A percentile compares a stretch with the other conserved stretches of the same genome.
phyloP scores from a whole-genome alignment of 768 basidiomycete genomes.

The Pleurotus djamor region DNA sequence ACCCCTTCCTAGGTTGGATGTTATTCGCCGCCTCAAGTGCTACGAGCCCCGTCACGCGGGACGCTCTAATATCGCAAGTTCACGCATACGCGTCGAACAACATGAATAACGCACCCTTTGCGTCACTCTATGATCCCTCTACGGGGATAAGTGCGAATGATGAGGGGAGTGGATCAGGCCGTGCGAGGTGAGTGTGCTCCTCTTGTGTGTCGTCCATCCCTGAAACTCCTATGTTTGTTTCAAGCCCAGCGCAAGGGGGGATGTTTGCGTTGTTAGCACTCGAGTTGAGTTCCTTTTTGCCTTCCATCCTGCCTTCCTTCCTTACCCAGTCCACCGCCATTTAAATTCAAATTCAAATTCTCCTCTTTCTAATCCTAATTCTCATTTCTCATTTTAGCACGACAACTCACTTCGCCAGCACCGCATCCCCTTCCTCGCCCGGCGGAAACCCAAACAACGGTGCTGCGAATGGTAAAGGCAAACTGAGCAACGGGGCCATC shows the following conservation, averaged over 20 bases:
- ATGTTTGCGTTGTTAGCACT: slow-evolving; percentile 26
- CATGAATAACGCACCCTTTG: slow-evolving; percentile 15
- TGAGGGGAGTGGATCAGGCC: not conserved
- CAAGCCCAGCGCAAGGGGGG: slow-evolving; percentile 30
- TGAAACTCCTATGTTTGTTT: not conserved
- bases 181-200: slow-evolving; percentile 12
- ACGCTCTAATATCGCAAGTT: slow-evolving; percentile 33
- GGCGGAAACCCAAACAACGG: no score
- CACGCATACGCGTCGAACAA: slow-evolving; percentile 19
- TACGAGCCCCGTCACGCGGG: slow-evolving; percentile 25
- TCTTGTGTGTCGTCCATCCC: no score
- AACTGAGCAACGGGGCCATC: not conserved
- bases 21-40: slow-evolving; percentile 46
- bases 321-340: no score
- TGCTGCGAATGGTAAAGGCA: no score
- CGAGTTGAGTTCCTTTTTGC: no score
- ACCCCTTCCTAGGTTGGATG: slow-evolving; percentile 51
- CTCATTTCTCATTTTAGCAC: not conserved
- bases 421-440: not conserved
- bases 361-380: not conserved
- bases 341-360: no score
- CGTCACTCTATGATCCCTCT: slow-evolving; percentile 20
- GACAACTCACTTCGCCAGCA: not conserved
- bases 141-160: slow-evolving; percentile 16
- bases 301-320: not conserved